These are phyloP conservation scores for Blastocystis sp. DNA, from an alignment of 352 stramenopile species.

Conservation along the genomic window DNA sequence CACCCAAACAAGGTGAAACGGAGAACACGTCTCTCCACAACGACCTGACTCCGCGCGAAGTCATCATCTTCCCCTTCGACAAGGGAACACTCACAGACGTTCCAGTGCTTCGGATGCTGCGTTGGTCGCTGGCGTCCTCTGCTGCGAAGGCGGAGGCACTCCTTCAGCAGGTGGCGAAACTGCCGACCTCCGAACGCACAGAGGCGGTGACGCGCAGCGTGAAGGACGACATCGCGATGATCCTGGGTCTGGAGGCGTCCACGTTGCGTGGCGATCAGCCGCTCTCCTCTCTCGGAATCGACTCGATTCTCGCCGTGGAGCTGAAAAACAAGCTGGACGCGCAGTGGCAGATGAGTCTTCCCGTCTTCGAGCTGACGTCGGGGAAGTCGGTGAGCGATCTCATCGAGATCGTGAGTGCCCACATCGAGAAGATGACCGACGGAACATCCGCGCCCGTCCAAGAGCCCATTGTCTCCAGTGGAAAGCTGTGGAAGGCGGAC, in stretches of 20 bases:
- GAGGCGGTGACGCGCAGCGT: background rate
- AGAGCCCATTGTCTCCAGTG: background rate
- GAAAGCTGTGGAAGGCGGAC: background rate
- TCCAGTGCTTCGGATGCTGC: background rate
- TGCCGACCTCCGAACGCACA: background rate
- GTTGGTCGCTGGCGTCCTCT: slow-evolving; percentile 31
- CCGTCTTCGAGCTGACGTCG: slow-evolving; percentile 47
- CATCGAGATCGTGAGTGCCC: background rate
- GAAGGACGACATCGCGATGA: slow-evolving; percentile 3
- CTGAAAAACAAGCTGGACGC: slow-evolving; percentile 49
- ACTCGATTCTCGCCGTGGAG: slow-evolving; percentile 48
- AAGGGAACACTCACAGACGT: background rate
- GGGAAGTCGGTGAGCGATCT: slow-evolving; percentile 43
- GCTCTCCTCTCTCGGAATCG: slow-evolving; percentile 7
- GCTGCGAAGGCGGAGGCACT: slow-evolving; percentile 31
- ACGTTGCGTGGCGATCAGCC: slow-evolving; percentile 24
- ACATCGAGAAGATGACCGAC: slow-evolving; percentile 18
- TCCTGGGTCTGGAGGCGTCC: slow-evolving; percentile 17
- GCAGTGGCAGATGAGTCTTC: slow-evolving; percentile 54
- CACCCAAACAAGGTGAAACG: too few species aligned
- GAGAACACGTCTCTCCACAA: background rate
- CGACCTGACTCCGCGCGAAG: background rate
- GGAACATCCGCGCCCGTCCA: background rate
- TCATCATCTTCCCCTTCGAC: slow-evolving; percentile 42
- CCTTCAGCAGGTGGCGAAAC: background rate